A percentile compares a stretch with the other conserved stretches of the same genome.
phyloP scores from a whole-genome alignment of 2,329 filamentous ascomycete genomes.

The Sporothrix globosa region DNA sequence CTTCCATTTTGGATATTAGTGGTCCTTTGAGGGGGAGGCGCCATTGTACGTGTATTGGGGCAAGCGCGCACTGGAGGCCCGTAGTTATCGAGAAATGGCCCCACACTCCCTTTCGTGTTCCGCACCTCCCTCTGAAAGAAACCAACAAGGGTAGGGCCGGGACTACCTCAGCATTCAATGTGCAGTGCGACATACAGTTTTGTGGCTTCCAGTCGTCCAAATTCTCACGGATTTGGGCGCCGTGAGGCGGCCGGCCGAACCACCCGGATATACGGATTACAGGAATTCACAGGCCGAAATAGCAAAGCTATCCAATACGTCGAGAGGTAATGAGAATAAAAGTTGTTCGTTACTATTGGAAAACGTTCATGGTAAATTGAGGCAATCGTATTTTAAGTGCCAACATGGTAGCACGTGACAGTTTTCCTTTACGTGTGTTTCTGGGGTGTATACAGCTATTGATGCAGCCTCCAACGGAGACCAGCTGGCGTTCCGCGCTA shows the following conservation, averaged over 20 bases:
- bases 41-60: neutral
- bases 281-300: no score
- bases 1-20: slow-evolving; percentile 20
- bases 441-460: neutral
- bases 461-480: neutral
- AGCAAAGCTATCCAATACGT: no score
- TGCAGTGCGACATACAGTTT: neutral
- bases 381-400: no score
- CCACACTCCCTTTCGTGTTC: slow-evolving; percentile 3
- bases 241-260: no score
- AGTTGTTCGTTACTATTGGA: no score
- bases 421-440: no score
- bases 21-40: neutral
- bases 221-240: no score
- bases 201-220: no score
- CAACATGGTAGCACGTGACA: no score
- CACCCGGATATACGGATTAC: no score
- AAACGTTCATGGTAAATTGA: no score
- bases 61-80: neutral
- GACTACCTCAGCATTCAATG: neutral
- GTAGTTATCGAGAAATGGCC: neutral
- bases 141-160: neutral
- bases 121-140: neutral
- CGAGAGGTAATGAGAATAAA: no score
- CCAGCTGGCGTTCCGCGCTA: slow-evolving; percentile 4